Conservation (phyloP, 2,329 filamentous ascomycete genomes). For the Cadophora malorum region DNA sequence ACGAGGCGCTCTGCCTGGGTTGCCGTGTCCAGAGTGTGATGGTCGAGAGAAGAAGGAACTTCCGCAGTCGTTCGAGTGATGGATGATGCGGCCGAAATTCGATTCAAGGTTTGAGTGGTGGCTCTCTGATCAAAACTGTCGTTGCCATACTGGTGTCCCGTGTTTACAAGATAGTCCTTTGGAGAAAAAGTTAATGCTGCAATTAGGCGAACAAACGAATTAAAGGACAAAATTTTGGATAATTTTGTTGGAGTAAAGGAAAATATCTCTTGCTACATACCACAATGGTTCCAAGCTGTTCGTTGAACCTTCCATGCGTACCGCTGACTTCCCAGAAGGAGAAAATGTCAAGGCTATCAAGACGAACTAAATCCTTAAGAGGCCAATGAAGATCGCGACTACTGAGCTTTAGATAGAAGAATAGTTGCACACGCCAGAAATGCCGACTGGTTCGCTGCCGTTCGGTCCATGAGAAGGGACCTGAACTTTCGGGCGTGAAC, state of each 20-base stretch:
- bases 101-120: background rate
- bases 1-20: background rate
- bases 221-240: background rate
- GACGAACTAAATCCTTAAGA: background rate
- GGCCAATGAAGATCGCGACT: slow-evolving; percentile 4
- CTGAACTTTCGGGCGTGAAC: slow-evolving; percentile 7
- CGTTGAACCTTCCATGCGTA: background rate
- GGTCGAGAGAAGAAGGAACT: background rate
- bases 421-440: slow-evolving; percentile 8
- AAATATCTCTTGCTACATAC: background rate
- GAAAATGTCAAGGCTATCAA: slow-evolving; percentile 3
- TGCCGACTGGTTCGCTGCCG: slow-evolving; percentile 4
- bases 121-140: background rate
- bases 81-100: background rate
- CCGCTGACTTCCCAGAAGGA: background rate
- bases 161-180: slow-evolving; percentile 10
- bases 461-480: slow-evolving; percentile 5
- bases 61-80: background rate
- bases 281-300: slow-evolving; percentile 1
- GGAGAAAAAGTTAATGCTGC: background rate
- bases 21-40: background rate
- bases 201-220: background rate
- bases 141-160: slow-evolving; percentile 1
- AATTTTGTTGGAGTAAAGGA: background rate
- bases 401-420: background rate